These are phyloP conservation scores for Aspergillus tanneri DNA, from an alignment of 2,329 filamentous ascomycete species.

Conservation along the genomic window DNA sequence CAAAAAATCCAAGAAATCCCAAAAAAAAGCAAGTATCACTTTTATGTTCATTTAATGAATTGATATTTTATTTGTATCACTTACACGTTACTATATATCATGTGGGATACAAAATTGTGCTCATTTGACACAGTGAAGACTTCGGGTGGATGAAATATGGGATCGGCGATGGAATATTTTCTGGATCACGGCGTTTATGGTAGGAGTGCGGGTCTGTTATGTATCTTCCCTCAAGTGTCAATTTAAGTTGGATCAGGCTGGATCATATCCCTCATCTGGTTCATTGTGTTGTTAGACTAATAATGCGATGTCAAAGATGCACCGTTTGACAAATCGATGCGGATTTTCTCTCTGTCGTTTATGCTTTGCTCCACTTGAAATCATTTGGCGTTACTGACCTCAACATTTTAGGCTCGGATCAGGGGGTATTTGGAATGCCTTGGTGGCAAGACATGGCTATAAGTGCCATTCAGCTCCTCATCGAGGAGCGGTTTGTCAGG, in stretches of 20 bases:
- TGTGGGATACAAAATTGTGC: background rate
- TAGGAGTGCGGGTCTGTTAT: background rate
- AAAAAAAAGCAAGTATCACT: background rate
- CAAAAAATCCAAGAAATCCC: background rate
- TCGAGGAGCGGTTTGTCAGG: background rate
- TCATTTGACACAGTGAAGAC: background rate
- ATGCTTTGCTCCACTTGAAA: background rate
- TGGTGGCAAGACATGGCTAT: background rate
- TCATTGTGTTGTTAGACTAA: constrained; percentile 4
- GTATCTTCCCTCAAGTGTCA: constrained; percentile 8
- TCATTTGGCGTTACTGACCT: too few species aligned
- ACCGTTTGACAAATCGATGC: background rate
- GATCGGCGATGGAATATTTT: constrained; percentile 1
- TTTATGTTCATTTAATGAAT: background rate
- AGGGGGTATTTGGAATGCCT: too few species aligned
- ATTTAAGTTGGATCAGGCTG: constrained; percentile 4
- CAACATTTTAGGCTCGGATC: too few species aligned
- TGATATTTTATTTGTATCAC: background rate
- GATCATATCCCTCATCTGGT: constrained; percentile 1
- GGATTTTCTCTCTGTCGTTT: background rate
- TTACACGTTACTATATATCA: background rate
- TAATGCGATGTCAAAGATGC: constrained; percentile 3
- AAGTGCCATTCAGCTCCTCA: background rate
- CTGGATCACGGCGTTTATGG: constrained; percentile 5
- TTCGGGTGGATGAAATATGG: background rate